Evolutionary conservation across 371 early-diverging fungal genomes (phyloP), one percentile per base, ranked within the genome.

Genomic region (Rhizopus delemar): DNA sequence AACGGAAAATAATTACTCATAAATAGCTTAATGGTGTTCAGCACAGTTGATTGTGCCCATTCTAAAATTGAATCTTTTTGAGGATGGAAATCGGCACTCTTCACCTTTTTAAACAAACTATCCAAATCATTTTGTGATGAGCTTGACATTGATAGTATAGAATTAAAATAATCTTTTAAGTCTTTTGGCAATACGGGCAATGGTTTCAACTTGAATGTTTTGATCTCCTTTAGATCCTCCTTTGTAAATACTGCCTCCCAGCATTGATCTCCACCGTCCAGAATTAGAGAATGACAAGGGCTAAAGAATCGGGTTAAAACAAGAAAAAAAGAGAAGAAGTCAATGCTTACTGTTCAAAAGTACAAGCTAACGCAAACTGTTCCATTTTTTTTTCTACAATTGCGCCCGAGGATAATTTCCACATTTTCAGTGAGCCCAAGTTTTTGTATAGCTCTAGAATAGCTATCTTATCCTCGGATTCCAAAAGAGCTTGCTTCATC

Each of bases 301-400:
- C 59, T 59, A 45, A 52, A 59, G 16, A 59, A 45, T 12, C 28
- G 12, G 29, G 28, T 35, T 52, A 51, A 59, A 51, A 51, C 29
- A n/a, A 34, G 9, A 34, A 51, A 11, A 33, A 35, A 15, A 59
- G 22, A 50, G 16, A 45, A 33, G 34, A 45, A 51, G 35, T 45
- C 31, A 52, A 34, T 32, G 45, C 52, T 59, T 51, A 51, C 59
- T 59, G 52, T 43, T 59, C 52, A 8, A 34, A 59, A 12, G 8
- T 52, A 29, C 51, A 52, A 11, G 12, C 34, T 41, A 58, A 34
- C 34, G 52, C 59, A 22, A 58, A 41, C 16, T 51, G 33, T 58
- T 51, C 22, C 51, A 58, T 58, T 34, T 58, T 51, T 32, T 56
- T 51, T 43, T 58, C 59, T 15, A 58, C 51, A 1, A 58, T 58